A percentile compares a stretch with the other conserved stretches of the same genome.
Evolutionary conservation across 2,329 filamentous ascomycete genomes (phyloP).

Genomic region (Helotiales sp.): DNA sequence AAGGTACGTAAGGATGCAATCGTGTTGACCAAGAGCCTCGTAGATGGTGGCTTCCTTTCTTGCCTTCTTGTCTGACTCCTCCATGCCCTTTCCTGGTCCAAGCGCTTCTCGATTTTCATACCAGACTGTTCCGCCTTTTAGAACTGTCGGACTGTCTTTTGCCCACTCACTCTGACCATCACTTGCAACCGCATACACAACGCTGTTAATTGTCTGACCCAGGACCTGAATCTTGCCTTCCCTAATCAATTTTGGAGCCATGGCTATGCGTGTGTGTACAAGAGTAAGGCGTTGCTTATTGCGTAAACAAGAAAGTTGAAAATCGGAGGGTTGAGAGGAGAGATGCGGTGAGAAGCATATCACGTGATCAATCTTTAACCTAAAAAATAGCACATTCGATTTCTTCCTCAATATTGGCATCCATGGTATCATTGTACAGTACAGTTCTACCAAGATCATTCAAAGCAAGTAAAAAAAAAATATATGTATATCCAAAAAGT

Average conservation of each 20-base stretch:
- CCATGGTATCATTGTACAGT: too few relatives aligned
- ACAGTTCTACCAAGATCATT: too few relatives aligned
- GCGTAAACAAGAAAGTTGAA: too few relatives aligned
- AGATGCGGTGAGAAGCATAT: too few relatives aligned
- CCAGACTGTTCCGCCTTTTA: not conserved
- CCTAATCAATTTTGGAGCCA: slow-evolving; percentile 2
- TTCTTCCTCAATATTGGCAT: too few relatives aligned
- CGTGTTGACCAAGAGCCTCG: not conserved
- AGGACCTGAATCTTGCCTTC: slow-evolving; percentile 1
- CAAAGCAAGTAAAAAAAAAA: too few relatives aligned
- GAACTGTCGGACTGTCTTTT: not conserved
- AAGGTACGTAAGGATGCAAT: not conserved
- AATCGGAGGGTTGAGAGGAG: too few relatives aligned
- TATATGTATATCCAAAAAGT: too few relatives aligned
- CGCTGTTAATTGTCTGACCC: not conserved
- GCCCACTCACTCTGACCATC: not conserved
- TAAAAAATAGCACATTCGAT: too few relatives aligned
- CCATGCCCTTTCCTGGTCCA: not conserved
- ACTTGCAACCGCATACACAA: not conserved
- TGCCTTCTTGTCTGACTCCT: not conserved
- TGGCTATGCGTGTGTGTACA: not conserved
- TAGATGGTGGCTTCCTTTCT: not conserved
- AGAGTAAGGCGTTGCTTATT: too few relatives aligned
- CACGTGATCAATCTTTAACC: too few relatives aligned
- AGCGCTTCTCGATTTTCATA: not conserved